Percentiles rank a stretch among this genome's conserved stretches.
phyloP scores from a whole-genome alignment of 768 basidiomycete genomes.

The Crassisporium funariophilum region DNA sequence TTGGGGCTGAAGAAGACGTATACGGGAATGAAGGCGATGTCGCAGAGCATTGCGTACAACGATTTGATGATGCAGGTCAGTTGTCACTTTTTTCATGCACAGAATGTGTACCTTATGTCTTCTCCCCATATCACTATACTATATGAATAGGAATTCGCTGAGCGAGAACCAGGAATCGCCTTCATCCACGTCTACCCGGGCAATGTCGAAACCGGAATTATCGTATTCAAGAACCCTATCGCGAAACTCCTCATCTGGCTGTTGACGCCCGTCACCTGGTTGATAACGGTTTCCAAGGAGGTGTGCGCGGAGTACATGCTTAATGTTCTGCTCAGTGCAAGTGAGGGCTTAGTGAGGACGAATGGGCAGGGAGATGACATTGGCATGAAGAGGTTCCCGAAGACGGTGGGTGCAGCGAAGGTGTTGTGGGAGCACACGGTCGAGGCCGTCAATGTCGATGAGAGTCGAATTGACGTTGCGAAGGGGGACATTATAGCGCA shows the following conservation, averaged over 20 bases:
- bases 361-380: slow-evolving; percentile 23
- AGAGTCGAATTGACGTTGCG: slow-evolving; percentile 4
- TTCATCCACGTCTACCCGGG: slow-evolving; percentile 50
- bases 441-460: slow-evolving; percentile 3
- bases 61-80: slow-evolving; percentile 40
- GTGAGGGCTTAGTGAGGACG: slow-evolving; percentile 23
- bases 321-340: slow-evolving; percentile 27
- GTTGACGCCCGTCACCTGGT: slow-evolving; percentile 22
- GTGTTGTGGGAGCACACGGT: slow-evolving; percentile 23
- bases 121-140: no score
- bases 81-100: background rate
- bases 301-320: slow-evolving; percentile 35
- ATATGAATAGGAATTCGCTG: slow-evolving; percentile 43
- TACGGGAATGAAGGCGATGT: slow-evolving; percentile 23
- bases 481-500: no score
- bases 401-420: slow-evolving; percentile 13
- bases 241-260: slow-evolving; percentile 17
- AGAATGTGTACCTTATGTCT: no score
- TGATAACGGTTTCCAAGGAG: slow-evolving; percentile 20
- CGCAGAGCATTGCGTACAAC: slow-evolving; percentile 34
- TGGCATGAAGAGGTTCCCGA: slow-evolving; percentile 19
- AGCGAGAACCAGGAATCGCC: slow-evolving; percentile 39
- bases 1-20: slow-evolving; percentile 41
- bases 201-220: slow-evolving; percentile 31
- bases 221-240: slow-evolving; percentile 14